Evolutionary conservation across 2,329 filamentous ascomycete species (phyloP), one percentile per base, ranked within the genome.

Genomic region (Ascochyta koolunga): DNA sequence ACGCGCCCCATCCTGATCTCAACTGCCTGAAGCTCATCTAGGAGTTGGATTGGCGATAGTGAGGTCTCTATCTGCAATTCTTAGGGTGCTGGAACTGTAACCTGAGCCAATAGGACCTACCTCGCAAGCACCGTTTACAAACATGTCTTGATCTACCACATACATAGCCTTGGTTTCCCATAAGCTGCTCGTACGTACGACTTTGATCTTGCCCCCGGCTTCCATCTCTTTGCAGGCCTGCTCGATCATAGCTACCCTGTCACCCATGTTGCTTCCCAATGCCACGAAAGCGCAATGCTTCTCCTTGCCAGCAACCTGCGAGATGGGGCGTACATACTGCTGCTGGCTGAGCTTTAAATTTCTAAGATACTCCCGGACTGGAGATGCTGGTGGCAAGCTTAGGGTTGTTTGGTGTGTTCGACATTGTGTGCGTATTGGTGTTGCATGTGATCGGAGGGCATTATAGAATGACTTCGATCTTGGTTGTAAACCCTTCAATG

Each of bases 141-240:
- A 99, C 25, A 85, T 84, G 59, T 87, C 87, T 74, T 99, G 95
- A 59, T 97, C 89, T 59, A 89, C 79, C 60, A 97, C 89, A 75
- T 99, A 99, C 95, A 99, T 99, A 19, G 95, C 91, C 65, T 91
- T 87, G 3, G 93, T 99, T 78, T 98, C 92, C 84, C 95, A 99
- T 3, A 99, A 80, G 57, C 87, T 89, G 73, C 93, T 98, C 0
- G 93, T 96, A 65, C 88, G 83, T 67, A 86, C 82, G 33, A 99
- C 83, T 47, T 77, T 84, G 69, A 98, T 91, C 29, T 86, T 87
- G 19, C 85, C 81, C 38, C 81, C 62, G 1, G 59, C 78, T 59
- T 90, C 86, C 86, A 99, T 91, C 70, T 89, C 84, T 38, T 80
- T 81, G 72, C 92, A 93, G 0, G 95, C 93, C 66, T 83, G 81